Evolutionary conservation across 202 grass and related monocot genomes (phyloP), one percentile per base, ranked within the genome.

Genomic region (Musa balbisiana): DNA sequence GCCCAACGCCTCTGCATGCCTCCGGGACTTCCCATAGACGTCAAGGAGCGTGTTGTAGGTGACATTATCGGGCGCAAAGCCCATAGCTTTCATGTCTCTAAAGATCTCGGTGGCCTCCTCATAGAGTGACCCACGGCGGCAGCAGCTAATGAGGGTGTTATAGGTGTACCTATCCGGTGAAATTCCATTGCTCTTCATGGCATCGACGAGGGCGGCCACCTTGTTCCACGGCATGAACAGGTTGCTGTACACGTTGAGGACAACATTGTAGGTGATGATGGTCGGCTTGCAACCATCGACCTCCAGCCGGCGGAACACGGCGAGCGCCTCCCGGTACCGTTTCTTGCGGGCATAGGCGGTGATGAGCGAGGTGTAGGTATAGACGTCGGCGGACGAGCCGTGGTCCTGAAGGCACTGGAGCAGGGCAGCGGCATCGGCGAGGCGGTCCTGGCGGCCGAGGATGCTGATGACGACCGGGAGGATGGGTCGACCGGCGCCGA

Each of bases 141-240:
- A 96, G 83, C 92, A 96, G 62, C 83, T 87, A 19, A 96, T 92
- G 52, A 96, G 87, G 21, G 89, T 90, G 77, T 96, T 96, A 49
- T 92, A 96, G 1, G 92, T 96, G 21, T 96, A 96, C 84, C 80
- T 74, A 68, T 96, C 92, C 8, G 77, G 84, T 16, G 74, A 83
- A 75, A 96, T 69, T 11, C 67, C 63, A 15, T 85, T 63, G 8
- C 72, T 73, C 82, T 85, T 92, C 89, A 96, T 96, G 63, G 87
- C 73, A 62, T 90, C 87, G 2, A 96, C 80, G 50, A 96, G 88
- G 17, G 49, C 49, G 71, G 83, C 23, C 9, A 82, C 87, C 78
- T 92, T 87, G 71, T 79, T 90, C 89, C 89, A 96, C 0, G 89
- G 89, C 55, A 83, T 71, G 24, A 79, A 58, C 25, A 92, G 89